Percentiles rank a stretch among this genome's conserved stretches.
Evolutionary conservation across 331 rosid species (phyloP).

Genomic region (Spiraea crenata): DNA sequence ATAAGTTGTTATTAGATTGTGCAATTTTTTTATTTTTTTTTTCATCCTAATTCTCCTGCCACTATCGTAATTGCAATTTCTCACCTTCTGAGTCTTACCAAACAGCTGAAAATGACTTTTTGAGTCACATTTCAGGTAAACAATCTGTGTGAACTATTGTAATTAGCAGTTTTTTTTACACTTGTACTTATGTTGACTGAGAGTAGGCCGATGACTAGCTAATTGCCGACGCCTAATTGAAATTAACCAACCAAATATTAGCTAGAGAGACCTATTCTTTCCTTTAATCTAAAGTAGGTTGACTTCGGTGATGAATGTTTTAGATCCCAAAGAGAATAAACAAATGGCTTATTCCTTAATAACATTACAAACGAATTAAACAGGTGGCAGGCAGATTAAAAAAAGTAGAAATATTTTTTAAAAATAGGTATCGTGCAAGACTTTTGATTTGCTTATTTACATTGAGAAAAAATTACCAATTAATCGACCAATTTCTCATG

Average conservation of each 20-base stretch:
- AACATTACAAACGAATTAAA: too few relatives aligned
- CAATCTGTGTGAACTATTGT: background rate
- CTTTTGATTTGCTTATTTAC: background rate
- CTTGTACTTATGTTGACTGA: background rate
- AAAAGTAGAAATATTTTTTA: too few relatives aligned
- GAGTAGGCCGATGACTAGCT: background rate
- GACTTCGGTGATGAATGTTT: too few relatives aligned
- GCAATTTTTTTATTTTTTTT: too few relatives aligned
- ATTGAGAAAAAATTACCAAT: background rate
- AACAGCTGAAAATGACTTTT: background rate
- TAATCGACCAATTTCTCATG: background rate
- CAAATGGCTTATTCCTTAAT: too few relatives aligned
- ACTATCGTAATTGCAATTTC: background rate
- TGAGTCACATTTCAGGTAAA: background rate
- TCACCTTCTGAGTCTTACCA: background rate
- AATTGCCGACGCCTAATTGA: background rate
- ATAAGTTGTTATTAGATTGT: background rate
- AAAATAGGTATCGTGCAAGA: background rate
- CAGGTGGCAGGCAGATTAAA: too few relatives aligned
- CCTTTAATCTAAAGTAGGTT: too few relatives aligned
- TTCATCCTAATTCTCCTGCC: background rate
- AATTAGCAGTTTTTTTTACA: too few relatives aligned
- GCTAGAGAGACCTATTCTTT: too few relatives aligned
- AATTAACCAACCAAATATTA: background rate
- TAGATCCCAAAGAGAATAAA: too few relatives aligned